Evolutionary conservation across 2,329 filamentous ascomycete genomes (phyloP).

Genomic region (Hypocreales sp.): DNA sequence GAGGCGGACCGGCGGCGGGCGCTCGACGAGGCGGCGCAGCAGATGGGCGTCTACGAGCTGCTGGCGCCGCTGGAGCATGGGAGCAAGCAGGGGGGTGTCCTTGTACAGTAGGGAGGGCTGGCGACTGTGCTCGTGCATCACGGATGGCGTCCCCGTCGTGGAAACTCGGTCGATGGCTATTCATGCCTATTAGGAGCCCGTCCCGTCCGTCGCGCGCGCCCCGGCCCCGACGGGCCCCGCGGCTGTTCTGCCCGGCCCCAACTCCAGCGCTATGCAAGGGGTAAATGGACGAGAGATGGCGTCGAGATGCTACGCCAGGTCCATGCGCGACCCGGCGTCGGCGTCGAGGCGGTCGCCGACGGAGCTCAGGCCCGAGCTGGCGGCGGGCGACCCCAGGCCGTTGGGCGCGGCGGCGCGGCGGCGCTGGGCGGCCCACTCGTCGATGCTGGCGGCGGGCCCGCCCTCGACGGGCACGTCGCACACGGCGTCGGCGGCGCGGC

Average conservation of each 20-base stretch:
- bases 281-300: too few relatives aligned
- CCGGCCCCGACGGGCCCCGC: too few relatives aligned
- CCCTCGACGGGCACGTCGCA: conserved; percentile 66
- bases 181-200: too few relatives aligned
- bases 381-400: conserved; percentile 21
- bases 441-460: conserved; percentile 27
- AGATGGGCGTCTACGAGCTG: conserved; percentile 27
- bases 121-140: too few relatives aligned
- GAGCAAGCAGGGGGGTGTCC: background rate
- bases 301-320: background rate
- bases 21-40: conserved; percentile 17
- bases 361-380: conserved; percentile 42
- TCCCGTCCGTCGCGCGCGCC: too few relatives aligned
- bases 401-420: conserved; percentile 3
- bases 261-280: conserved; percentile 32
- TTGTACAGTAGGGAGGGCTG: too few relatives aligned
- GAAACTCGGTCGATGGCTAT: too few relatives aligned
- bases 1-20: conserved; percentile 10
- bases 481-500: conserved; percentile 49
- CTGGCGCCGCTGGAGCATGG: conserved; percentile 5
- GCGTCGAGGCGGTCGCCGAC: conserved; percentile 31
- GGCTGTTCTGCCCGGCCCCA: too few relatives aligned
- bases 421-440: conserved; percentile 20
- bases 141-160: too few relatives aligned
- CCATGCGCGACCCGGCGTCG: conserved; percentile 1